phyloP scores from a whole-genome alignment of 169 alveolate species.

The Plasmodium malariae region DNA sequence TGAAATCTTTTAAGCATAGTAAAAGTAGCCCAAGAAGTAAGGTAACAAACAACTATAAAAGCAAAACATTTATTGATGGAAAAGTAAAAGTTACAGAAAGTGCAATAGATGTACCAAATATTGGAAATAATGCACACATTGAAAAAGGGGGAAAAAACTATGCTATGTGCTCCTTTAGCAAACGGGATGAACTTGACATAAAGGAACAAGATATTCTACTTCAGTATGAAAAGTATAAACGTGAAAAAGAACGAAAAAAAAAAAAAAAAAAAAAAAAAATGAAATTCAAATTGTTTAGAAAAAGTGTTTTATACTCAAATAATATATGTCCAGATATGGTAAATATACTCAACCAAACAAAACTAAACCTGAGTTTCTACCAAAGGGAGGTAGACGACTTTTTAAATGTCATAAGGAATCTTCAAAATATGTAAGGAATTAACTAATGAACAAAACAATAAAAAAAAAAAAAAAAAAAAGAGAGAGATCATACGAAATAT shows the following conservation, averaged over 20 bases:
- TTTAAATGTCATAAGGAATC: conserved; percentile 63
- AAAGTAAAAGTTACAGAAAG: neutral
- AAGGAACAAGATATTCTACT: conserved; percentile 23
- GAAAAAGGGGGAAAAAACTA: neutral
- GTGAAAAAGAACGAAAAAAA: conserved; percentile 31
- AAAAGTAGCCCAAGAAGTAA: neutral
- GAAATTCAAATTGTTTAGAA: conserved; percentile 27
- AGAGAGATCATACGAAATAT: no score
- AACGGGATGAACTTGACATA: conserved; percentile 13
- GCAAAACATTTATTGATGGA: neutral
- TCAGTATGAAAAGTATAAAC: conserved; percentile 53
- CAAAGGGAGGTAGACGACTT: conserved; percentile 67
- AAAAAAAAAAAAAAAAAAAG: conserved; percentile 1
- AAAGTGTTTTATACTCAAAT: conserved; percentile 65
- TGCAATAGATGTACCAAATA: neutral
- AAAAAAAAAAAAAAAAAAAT: conserved; percentile 18
- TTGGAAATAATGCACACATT: neutral
- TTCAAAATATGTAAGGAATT: conserved; percentile 58
- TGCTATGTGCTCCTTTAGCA: neutral
- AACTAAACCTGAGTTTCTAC: conserved; percentile 46
- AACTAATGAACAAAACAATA: neutral
- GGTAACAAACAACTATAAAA: neutral
- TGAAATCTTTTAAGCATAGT: neutral
- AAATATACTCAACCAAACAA: conserved; percentile 26
- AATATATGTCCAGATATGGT: conserved; percentile 15